Evolutionary conservation across 768 basidiomycete species (phyloP).

Genomic region (Xerocomellus dryophilus): DNA sequence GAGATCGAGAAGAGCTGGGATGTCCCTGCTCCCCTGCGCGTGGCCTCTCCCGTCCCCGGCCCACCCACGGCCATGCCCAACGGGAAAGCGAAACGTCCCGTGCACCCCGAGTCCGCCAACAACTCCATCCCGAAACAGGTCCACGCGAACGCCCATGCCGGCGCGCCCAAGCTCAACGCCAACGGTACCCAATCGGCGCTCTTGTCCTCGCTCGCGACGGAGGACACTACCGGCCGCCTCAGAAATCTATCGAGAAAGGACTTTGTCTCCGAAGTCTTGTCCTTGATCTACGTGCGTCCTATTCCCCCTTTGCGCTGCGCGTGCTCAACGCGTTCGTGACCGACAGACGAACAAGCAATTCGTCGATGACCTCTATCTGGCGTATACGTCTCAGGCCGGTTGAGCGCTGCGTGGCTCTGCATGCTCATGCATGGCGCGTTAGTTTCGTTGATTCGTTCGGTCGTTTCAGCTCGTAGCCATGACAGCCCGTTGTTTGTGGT

Average conservation of each 20-base stretch:
- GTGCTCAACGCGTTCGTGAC: background rate
- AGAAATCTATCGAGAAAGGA: constrained; percentile 46
- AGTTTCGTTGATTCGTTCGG: background rate
- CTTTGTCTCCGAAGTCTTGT: constrained; percentile 58
- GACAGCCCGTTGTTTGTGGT: background rate
- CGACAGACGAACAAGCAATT: constrained; percentile 62
- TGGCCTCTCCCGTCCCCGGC: constrained; percentile 15
- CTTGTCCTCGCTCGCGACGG: constrained; percentile 22
- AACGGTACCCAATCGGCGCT: constrained; percentile 23
- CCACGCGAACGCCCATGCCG: background rate
- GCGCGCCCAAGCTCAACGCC: constrained; percentile 16
- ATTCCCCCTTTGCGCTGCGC: background rate
- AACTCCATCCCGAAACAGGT: constrained; percentile 4
- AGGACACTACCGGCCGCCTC: constrained; percentile 18
- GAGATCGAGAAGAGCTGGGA: constrained; percentile 66
- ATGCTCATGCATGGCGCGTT: background rate
- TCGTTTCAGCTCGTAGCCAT: background rate
- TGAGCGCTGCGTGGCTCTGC: constrained; percentile 4
- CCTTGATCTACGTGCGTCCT: constrained; percentile 55
- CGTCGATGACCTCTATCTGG: constrained; percentile 57
- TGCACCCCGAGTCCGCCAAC: constrained; percentile 5
- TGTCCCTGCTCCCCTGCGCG: constrained; percentile 35
- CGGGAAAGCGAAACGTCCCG: constrained; percentile 22
- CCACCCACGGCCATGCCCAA: constrained; percentile 18
- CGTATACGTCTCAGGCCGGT: constrained; percentile 37